Base-by-base conservation (phyloP, 805 yeast species). In the Debaryomyces prosopidis region DNA sequence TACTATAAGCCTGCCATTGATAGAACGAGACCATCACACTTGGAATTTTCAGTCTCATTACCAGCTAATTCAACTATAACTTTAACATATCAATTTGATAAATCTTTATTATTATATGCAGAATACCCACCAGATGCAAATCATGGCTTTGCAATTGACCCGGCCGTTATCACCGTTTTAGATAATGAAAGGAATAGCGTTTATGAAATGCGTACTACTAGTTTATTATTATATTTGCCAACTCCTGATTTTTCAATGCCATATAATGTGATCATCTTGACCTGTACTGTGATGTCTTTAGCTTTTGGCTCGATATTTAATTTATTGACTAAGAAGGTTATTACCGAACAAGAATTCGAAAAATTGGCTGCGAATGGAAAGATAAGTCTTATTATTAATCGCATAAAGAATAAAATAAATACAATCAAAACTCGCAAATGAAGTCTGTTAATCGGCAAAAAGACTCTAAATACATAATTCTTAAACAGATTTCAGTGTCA, bases 101-200 rank as follows among this genome's bases (percentile, higher is more conserved):
- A 91, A 63, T 83, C 96, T 0, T 73, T 94, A 60, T 73, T 94
- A 26, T 77, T 85, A 46, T 83, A 87, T 49, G 87, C 90, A 3
- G 98, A 94, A 62, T 94, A 94, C 59, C 99, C 99, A n/a, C 99
- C 99, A 1, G 99, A 94, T 71, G 98, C 99, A 2, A 94, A 94
- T 62, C 97, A 94, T 57, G 99, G 99, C 0, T 94, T 94, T 66
- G 92, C 91, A 47, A 82, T 94, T 36, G 94, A 94, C 18, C 96
- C 98, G 0, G 96, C 96, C 4, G 85, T 89, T 9, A 74, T 89
- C 10, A 77, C 85, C 2, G 79, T 88, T 0, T 42, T 83, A 7
- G 62, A 65, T 9, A 48, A 39, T 3, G 59, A 60, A 11, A 47
- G 56, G 10, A 34, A 48, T 15, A 49, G 43, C 11, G 43, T 33